Conservation (phyloP, 1,284 basidiomycete genomes). For the Xerocomus nothofagi region DNA sequence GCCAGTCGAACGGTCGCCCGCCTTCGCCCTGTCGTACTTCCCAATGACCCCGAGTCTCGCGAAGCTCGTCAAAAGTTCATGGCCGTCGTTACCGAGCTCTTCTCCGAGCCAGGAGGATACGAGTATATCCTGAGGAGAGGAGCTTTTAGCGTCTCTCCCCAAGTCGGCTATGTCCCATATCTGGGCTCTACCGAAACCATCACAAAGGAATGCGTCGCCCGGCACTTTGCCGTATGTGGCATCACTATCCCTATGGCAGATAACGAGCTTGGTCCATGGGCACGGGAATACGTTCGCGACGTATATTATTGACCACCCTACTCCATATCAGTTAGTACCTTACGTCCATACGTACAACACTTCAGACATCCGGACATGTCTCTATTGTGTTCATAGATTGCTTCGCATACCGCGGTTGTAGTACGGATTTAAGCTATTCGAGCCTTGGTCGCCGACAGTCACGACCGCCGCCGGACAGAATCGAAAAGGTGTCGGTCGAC, state of each 20-base stretch:
- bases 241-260: slow-evolving; percentile 37
- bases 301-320: slow-evolving; percentile 25
- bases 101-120: slow-evolving; percentile 37
- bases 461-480: too few species aligned
- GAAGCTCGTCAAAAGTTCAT: slow-evolving; percentile 41
- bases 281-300: slow-evolving; percentile 36
- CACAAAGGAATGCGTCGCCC: slow-evolving; percentile 32
- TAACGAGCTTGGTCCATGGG: slow-evolving; percentile 44
- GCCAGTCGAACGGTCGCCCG: slow-evolving; percentile 45
- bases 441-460: neutral
- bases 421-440: slow-evolving; percentile 20
- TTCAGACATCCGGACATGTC: slow-evolving; percentile 32
- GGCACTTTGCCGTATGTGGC: slow-evolving; percentile 43
- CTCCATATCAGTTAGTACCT: slow-evolving; percentile 4
- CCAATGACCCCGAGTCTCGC: slow-evolving; percentile 30
- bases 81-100: slow-evolving; percentile 38
- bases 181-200: slow-evolving; percentile 28
- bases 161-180: slow-evolving; percentile 29
- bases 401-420: slow-evolving; percentile 15
- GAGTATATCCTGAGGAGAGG: slow-evolving; percentile 38
- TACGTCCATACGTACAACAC: slow-evolving; percentile 20
- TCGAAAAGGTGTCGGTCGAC: too few species aligned
- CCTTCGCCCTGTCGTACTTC: slow-evolving; percentile 38
- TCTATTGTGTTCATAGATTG: slow-evolving; percentile 17
- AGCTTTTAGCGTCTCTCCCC: slow-evolving; percentile 38